Evolutionary conservation across 306 rosid genomes (phyloP), one percentile per base, ranked within the genome.

Genomic region (Trichosanthes truncata): DNA sequence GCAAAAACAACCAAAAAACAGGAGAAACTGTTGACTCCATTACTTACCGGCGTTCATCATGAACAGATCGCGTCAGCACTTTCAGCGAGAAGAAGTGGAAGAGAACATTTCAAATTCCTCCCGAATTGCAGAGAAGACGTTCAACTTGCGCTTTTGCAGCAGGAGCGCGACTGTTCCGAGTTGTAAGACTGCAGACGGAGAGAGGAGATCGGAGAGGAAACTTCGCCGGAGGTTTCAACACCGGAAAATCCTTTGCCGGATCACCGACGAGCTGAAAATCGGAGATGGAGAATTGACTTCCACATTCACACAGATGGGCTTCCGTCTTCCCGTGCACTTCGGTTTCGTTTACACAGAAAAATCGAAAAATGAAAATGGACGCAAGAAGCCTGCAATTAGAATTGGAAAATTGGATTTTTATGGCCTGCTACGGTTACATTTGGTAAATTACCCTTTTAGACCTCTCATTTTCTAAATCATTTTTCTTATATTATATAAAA

Each of bases 31-130:
- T 31, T 18, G 23, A 74, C 9, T 74, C 61, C 26, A 51, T 74
- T 18, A 74, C 63, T 49, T 9, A 74, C 78, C 63, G 18, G 20
- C 62, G 62, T 74, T 74, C 78, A 74, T 74, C 15, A 17, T 29
- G 18, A 17, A 31, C 78, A 48, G 62, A 74, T 74, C 62, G 29
- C 17, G 45, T 17, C 45, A 74, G 46, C 59, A 14, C 1, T 15
- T 72, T 73, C 59, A 73, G 59, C 25, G 2, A 13, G 14, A 46
- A 73, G 21, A 74, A 51, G 4, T 26, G 4, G 36, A 33, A 51
- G 14, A 74, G 25, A 51, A 74, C 78, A 73, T 73, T 48, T 48
- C 40, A 15, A 52, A 48, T 3, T 73, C 40, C 78, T 46, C 9
- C 41, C 17, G 60, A 48, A 48, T 45, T 71, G 55, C 38, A 71